Conservation (phyloP, 2,329 filamentous ascomycete species). For the Hypocrella siamensis region DNA sequence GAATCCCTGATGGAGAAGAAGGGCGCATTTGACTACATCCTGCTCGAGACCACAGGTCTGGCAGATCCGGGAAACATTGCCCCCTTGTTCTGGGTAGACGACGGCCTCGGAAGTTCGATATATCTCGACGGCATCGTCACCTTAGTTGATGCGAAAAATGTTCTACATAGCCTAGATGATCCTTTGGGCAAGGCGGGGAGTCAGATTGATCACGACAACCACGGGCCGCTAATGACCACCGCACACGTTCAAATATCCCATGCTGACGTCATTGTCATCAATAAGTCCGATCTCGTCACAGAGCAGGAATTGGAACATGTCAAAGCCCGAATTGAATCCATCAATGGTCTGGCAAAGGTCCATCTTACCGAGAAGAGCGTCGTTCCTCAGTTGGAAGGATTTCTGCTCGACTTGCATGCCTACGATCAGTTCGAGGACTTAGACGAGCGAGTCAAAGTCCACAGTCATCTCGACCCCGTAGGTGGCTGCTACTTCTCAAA, state of each 20-base stretch:
- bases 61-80: constrained; percentile 93
- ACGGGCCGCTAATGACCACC: constrained; percentile 65
- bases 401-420: constrained; percentile 79
- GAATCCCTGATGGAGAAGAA: constrained; percentile 91
- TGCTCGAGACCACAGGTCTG: constrained; percentile 88
- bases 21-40: constrained; percentile 91
- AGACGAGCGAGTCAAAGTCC: constrained; percentile 58
- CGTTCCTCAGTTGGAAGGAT: constrained; percentile 69
- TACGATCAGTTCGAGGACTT: constrained; percentile 71
- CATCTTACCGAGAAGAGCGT: constrained; percentile 67
- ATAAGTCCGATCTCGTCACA: constrained; percentile 78
- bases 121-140: constrained; percentile 96
- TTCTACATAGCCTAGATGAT: constrained; percentile 68
- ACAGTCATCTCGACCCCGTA: constrained; percentile 83
- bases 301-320: constrained; percentile 53
- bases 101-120: constrained; percentile 85
- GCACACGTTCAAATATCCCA: constrained; percentile 95
- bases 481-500: background rate
- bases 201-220: constrained; percentile 33
- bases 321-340: constrained; percentile 56
- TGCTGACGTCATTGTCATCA: constrained; percentile 86
- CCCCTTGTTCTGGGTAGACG: constrained; percentile 94
- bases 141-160: constrained; percentile 87
- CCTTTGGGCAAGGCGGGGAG: constrained; percentile 34
- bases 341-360: constrained; percentile 79